Conservation (phyloP, 768 basidiomycete genomes). For the Lactifluus pinguis region DNA sequence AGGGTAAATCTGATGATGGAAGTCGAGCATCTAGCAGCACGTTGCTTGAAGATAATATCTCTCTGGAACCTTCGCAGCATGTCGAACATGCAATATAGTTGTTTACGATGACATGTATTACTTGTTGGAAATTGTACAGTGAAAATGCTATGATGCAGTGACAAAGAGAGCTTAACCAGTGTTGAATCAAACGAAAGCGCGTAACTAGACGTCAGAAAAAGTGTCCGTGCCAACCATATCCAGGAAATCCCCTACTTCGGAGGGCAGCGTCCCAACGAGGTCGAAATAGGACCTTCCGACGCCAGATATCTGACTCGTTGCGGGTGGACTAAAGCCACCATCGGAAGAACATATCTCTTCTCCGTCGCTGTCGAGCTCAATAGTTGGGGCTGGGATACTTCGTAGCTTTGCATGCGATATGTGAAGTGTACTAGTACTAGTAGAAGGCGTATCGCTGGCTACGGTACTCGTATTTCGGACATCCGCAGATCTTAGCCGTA, state of each 20-base stretch:
- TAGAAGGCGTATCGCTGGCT: not conserved
- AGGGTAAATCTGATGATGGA: not conserved
- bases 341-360: conserved; percentile 4
- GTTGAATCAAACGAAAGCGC: not conserved
- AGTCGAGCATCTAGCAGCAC: conserved; percentile 6
- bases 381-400: not conserved
- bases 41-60: not conserved
- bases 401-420: conserved; percentile 16
- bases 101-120: not conserved
- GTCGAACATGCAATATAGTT: not conserved
- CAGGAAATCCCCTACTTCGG: conserved; percentile 9
- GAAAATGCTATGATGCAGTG: not conserved
- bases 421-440: not conserved
- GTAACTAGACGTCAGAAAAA: not conserved
- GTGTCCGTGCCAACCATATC: conserved; percentile 6
- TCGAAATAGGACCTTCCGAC: conserved; percentile 9
- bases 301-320: not conserved
- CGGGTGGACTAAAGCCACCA: not conserved
- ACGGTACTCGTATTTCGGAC: not conserved
- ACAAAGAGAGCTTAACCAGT: not conserved
- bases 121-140: not conserved
- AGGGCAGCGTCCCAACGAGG: conserved; percentile 9
- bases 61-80: not conserved
- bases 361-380: conserved; percentile 13
- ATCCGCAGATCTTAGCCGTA: not conserved